These are phyloP conservation scores for Vitis hybrid DNA, from an alignment of 177 flowering plant species.

Conservation along the genomic window DNA sequence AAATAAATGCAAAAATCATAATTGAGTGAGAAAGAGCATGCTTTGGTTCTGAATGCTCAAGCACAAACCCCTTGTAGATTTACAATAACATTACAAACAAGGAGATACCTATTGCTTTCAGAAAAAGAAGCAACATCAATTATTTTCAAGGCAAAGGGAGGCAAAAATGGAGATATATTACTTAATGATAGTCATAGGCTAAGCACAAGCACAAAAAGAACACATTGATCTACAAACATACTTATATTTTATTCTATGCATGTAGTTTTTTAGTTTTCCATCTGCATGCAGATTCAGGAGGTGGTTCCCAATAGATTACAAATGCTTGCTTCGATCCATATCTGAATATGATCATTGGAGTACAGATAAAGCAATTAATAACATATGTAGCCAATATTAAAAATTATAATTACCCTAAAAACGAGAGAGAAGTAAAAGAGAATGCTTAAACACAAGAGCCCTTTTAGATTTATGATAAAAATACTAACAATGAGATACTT, in stretches of 20 bases:
- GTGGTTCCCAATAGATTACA: slow-evolving; percentile 96
- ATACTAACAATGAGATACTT: not conserved
- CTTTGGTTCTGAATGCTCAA: not conserved
- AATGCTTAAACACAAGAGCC: not conserved
- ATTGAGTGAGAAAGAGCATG: not conserved
- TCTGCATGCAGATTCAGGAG: slow-evolving; percentile 69
- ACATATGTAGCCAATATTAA: not conserved
- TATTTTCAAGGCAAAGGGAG: not conserved
- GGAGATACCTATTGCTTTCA: not conserved
- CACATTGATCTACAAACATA: too few relatives aligned
- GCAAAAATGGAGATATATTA: not conserved
- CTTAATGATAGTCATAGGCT: too few relatives aligned
- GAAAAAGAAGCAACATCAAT: not conserved
- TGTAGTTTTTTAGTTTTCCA: slow-evolving; percentile 40
- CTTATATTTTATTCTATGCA: too few relatives aligned
- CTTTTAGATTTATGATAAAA: not conserved
- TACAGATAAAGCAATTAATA: slow-evolving; percentile 7
- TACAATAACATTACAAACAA: not conserved
- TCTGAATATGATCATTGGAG: slow-evolving; percentile 36
- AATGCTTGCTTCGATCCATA: slow-evolving; percentile 64
- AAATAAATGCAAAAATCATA: not conserved
- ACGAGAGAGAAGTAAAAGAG: not conserved
- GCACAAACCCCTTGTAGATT: not conserved
- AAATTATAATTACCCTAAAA: not conserved
- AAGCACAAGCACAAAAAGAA: too few relatives aligned